A percentile compares a stretch with the other conserved stretches of the same genome.
Conservation (phyloP, 257 asterid genomes). For the Thymus mandschuricus region DNA sequence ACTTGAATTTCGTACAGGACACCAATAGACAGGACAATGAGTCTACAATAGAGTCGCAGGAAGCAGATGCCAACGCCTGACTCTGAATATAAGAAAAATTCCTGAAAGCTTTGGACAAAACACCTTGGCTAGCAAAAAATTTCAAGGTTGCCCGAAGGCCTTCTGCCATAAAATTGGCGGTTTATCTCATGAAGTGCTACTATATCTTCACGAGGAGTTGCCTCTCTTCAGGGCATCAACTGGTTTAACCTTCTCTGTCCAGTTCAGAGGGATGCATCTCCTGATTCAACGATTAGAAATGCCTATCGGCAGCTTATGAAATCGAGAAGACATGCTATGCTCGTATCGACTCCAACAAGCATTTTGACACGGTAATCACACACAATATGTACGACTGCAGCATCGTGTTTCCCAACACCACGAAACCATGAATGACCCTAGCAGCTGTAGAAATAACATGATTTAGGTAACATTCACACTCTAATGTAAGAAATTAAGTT, state of each 20-base stretch:
- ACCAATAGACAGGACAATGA: conserved; percentile 63
- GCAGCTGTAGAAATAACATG: conserved; percentile 29
- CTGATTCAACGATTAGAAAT: conserved; percentile 47
- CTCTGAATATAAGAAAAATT: conserved; percentile 51
- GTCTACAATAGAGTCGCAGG: conserved; percentile 47
- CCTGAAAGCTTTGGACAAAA: conserved; percentile 62
- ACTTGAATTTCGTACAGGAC: conserved; percentile 56
- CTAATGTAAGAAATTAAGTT: background rate
- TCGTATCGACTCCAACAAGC: conserved; percentile 24
- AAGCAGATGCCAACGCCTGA: conserved; percentile 46
- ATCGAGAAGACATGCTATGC: conserved; percentile 48
- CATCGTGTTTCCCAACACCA: conserved; percentile 33
- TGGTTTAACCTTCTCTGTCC: conserved; percentile 44
- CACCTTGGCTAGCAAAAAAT: conserved; percentile 61
- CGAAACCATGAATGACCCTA: conserved; percentile 9
- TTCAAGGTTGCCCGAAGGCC: conserved; percentile 57
- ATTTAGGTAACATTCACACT: conserved; percentile 10
- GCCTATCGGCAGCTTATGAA: conserved; percentile 44
- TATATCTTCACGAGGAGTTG: conserved; percentile 23
- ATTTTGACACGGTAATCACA: conserved; percentile 32
- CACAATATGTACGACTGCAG: conserved; percentile 42
- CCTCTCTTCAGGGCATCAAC: conserved; percentile 26
- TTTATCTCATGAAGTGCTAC: conserved; percentile 29
- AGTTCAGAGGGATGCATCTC: conserved; percentile 57
- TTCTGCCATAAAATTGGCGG: conserved; percentile 54